A percentile compares a stretch with the other conserved stretches of the same genome.
phyloP scores from a whole-genome alignment of 2,329 filamentous ascomycete species.

The Leptographium lundbergii region DNA sequence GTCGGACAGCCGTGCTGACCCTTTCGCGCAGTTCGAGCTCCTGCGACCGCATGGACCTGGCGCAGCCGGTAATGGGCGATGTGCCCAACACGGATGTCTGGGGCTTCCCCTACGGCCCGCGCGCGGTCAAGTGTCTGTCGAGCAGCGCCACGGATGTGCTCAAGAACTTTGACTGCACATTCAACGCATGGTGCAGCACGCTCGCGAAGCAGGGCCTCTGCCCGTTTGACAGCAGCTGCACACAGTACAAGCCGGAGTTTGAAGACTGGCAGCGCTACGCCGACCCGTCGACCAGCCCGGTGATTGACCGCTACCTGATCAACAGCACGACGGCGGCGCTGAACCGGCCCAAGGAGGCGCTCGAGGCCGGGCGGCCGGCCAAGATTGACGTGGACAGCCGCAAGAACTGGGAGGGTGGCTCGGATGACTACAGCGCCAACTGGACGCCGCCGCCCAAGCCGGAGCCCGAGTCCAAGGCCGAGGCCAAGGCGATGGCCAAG shows the following conservation, averaged over 20 bases:
- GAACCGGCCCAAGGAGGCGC: too few species aligned
- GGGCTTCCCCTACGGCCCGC: slow-evolving; percentile 2
- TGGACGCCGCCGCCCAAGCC: neutral
- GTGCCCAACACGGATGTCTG: neutral
- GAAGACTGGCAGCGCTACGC: slow-evolving; percentile 2
- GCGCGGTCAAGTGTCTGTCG: slow-evolving; percentile 8
- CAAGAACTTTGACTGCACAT: neutral
- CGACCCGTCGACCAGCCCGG: neutral
- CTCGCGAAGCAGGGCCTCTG: slow-evolving; percentile 1
- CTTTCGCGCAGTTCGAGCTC: neutral
- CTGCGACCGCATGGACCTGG: neutral
- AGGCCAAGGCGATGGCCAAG: neutral
- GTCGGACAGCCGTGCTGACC: too few species aligned
- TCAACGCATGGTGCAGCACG: neutral
- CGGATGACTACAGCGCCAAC: neutral
- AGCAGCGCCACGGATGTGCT: slow-evolving; percentile 1
- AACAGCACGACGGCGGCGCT: too few species aligned
- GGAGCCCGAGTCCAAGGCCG: neutral
- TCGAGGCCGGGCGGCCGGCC: neutral
- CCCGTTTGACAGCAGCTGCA: slow-evolving; percentile 3
- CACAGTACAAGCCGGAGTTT: neutral
- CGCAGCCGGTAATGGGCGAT: slow-evolving; percentile 7
- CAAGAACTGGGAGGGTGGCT: neutral
- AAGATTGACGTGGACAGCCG: neutral
- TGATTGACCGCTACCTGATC: neutral